Conservation (phyloP, 2,329 filamentous ascomycete genomes). For the Sclerotiophoma versabilis region DNA sequence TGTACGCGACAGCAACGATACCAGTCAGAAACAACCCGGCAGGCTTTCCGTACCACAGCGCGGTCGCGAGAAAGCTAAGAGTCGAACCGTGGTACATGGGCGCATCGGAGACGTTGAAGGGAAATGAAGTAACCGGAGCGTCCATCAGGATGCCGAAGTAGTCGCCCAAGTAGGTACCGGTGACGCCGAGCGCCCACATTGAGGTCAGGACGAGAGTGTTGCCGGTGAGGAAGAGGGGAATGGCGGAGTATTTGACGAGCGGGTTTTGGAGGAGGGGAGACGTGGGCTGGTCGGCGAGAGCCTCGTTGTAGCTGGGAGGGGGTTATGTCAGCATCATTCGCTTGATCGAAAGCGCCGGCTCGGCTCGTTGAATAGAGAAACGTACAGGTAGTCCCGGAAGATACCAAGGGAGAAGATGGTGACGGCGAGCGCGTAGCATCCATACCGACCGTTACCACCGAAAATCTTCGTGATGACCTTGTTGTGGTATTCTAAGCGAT, state of each 20-base stretch:
- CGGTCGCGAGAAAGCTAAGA: constrained; percentile 88
- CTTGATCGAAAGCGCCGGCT: no score
- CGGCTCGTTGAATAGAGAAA: constrained; percentile 7
- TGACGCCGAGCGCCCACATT: constrained; percentile 91
- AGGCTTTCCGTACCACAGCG: constrained; percentile 84
- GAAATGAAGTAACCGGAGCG: constrained; percentile 89
- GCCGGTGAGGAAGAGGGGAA: constrained; percentile 74
- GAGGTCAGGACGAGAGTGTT: constrained; percentile 87
- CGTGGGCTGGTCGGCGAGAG: constrained; percentile 76
- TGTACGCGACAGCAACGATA: constrained; percentile 79
- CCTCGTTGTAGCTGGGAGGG: constrained; percentile 76
- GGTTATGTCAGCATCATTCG: not conserved
- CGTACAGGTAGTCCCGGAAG: constrained; percentile 71
- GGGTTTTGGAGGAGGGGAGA: constrained; percentile 74
- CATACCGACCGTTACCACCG: constrained; percentile 75
- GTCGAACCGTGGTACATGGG: constrained; percentile 98
- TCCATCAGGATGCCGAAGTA: constrained; percentile 99
- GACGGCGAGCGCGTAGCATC: constrained; percentile 87
- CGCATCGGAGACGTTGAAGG: constrained; percentile 87
- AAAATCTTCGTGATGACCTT: constrained; percentile 89
- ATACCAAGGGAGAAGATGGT: constrained; percentile 93
- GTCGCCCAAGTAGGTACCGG: constrained; percentile 95
- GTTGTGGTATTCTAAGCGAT: constrained; percentile 80
- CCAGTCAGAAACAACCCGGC: constrained; percentile 80
- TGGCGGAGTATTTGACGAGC: constrained; percentile 68